Conservation (phyloP, 257 asterid genomes). For the Eustoma russellianum region DNA sequence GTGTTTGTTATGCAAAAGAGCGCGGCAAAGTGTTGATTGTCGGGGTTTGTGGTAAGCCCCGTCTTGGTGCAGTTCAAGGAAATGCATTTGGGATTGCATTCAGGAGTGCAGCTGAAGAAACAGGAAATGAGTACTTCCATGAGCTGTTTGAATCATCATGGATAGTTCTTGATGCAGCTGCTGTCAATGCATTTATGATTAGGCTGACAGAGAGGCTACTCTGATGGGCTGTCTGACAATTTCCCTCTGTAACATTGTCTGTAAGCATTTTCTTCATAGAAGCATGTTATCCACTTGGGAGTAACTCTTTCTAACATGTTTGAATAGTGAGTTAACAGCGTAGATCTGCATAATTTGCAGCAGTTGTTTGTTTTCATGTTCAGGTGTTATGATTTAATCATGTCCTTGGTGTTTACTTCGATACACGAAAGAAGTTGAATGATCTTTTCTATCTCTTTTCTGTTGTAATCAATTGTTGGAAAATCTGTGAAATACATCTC, state of each 20-base stretch:
- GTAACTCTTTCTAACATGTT: conserved; percentile 6
- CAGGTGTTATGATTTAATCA: too few relatives aligned
- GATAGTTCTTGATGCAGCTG: conserved; percentile 78
- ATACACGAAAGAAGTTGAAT: too few relatives aligned
- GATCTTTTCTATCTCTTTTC: too few relatives aligned
- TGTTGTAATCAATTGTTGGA: background rate
- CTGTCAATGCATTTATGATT: conserved; percentile 91
- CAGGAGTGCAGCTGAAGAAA: conserved; percentile 85
- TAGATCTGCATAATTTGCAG: background rate
- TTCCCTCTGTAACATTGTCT: conserved; percentile 16
- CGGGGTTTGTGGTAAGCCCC: conserved; percentile 90
- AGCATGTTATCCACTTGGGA: conserved; percentile 14
- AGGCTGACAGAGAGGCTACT: conserved; percentile 77
- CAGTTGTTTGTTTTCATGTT: too few relatives aligned
- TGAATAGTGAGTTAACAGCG: conserved; percentile 1
- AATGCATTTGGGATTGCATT: conserved; percentile 92
- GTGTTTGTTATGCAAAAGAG: conserved; percentile 72
- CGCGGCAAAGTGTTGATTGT: conserved; percentile 59
- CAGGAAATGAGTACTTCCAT: conserved; percentile 88
- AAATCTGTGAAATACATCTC: too few relatives aligned
- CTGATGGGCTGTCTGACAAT: conserved; percentile 22
- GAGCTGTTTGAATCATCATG: conserved; percentile 95
- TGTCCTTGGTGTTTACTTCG: too few relatives aligned
- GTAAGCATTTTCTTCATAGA: conserved; percentile 24
- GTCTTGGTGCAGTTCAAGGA: conserved; percentile 92